Conservation (phyloP, 2,329 filamentous ascomycete genomes). For the Sordariomycetes sp. region DNA sequence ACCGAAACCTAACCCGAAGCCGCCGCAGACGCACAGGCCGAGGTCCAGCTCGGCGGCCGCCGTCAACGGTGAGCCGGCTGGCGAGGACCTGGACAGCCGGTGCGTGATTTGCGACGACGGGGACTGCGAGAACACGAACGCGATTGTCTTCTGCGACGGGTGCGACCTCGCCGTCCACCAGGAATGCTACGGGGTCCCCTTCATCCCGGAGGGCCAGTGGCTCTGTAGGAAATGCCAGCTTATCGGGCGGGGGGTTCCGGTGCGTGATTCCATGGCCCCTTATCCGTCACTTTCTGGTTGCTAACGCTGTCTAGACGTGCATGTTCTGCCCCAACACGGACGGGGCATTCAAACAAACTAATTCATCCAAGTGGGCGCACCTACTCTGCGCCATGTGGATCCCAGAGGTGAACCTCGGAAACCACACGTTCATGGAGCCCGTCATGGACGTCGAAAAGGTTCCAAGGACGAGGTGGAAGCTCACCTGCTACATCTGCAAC, state of each 20-base stretch:
- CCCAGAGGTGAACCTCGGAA: conserved; percentile 88
- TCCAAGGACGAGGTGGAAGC: conserved; percentile 83
- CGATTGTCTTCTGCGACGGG: conserved; percentile 96
- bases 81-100: conserved; percentile 93
- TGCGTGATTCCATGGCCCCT: conserved; percentile 24
- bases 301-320: conserved; percentile 48
- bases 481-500: conserved; percentile 91
- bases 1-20: conserved; percentile 92
- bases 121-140: conserved; percentile 98
- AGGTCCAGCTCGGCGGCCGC: conserved; percentile 88
- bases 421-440: conserved; percentile 95
- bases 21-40: conserved; percentile 84
- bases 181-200: conserved; percentile 96
- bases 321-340: conserved; percentile 98
- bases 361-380: conserved; percentile 92
- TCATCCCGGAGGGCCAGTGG: conserved; percentile 98
- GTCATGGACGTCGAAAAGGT: conserved; percentile 98
- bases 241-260: conserved; percentile 79
- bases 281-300: background rate
- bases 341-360: conserved; percentile 96
- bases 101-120: conserved; percentile 97
- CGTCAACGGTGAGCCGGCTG: conserved; percentile 78
- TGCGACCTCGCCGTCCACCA: conserved; percentile 97
- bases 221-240: conserved; percentile 93
- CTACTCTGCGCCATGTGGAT: conserved; percentile 97